Base-by-base conservation (phyloP, 257 asterid species). In the Fraxinus cuspidata region DNA sequence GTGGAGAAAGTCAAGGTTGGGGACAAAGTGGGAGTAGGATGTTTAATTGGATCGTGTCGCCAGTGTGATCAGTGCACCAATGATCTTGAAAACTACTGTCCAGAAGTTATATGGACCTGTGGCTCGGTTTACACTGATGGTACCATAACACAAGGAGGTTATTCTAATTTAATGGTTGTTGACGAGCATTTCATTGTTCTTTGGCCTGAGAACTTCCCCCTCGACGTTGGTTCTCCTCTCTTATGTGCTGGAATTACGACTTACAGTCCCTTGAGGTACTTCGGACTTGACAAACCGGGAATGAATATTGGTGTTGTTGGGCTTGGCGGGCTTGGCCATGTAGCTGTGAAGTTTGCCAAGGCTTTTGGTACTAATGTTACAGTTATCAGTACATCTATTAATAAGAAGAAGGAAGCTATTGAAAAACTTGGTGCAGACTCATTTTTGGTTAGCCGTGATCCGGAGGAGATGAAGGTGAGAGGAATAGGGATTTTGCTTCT, bases 311-410 rank as follows among this genome's bases (percentile, higher is more conserved):
- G 92, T 3, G 77, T 88, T 16, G 83, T 81, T 7, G 91, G 91
- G 8, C 89, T 88, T 32, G 91, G 91, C 10, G 91, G 91, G 27
- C 80, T 88, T 21, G 89, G 89, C 16, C 91, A 87, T 34, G 81
- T 87, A 68, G 79, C 86, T 28, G 87, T 87, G 18, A 87, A 85
- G 72, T 87, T 87, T 74, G 91, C 89, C 1, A 87, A 83, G 81
- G 89, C 89, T 0, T 75, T 87, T 71, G 91, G 91, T 0, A 73
- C 83, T 13, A 79, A 82, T 25, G 88, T 87, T 42, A 85, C 85
- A 0, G 91, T 87, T 32, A 83, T 83, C 2, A 87, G 91, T 76
- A 81, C 86, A 11, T 85, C 89, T 51, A 12, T 63, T 44, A 23
- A 40, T 31, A 87, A 87, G 83, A 76, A 79, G 76, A 83, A 87